Evolutionary conservation across 768 basidiomycete genomes (phyloP), one percentile per base, ranked within the genome.

Genomic region (Leccinum uliginosum): DNA sequence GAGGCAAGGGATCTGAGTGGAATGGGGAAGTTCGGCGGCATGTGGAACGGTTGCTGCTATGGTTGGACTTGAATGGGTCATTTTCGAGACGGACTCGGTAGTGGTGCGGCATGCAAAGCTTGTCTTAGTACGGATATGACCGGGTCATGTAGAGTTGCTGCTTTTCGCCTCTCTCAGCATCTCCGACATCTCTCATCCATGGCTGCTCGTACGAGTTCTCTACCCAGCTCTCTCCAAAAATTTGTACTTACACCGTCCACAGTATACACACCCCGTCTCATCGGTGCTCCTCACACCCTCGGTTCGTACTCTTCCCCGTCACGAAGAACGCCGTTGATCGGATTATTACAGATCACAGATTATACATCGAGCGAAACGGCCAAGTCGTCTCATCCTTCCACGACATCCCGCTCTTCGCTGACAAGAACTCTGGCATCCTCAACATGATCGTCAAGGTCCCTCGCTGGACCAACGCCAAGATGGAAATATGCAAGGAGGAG

Each of bases 401-500:
- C 71, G 97, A 99, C 77, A 90, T 99, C 72, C 93, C 96, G 11
- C 93, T 98, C 69, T 98, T 97, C 73, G 94, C 94, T 53, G 93
- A 99, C 76, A 91, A 87, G 79, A 87, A 80, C 78, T 90, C 89
- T 74, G 91, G 91, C 69, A 88, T 98, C 79, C 82, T 97, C 78
- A 98, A 98, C 88, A 98, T 98, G 93, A 80, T 97, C 74, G 94
- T 97, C 76, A 92, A 97, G 78, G 84, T 96, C 56, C 97, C 97
- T 50, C 90, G 97, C 68, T 99, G 97, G 97, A 97, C 95, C 74
- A 98, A 99, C 80, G 97, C 97, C 53, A 98, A 99, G 83, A 91
- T 98, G 89, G 97, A 99, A 78, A 97, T 97, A 74, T 96, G 83
- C 75, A 99, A 97, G 76, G 94, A 97, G 68, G 96, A 98, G 74